Percentiles rank a stretch among this genome's conserved stretches.
phyloP scores from a whole-genome alignment of 345 rosid genomes.

The Eucalyptus albens region DNA sequence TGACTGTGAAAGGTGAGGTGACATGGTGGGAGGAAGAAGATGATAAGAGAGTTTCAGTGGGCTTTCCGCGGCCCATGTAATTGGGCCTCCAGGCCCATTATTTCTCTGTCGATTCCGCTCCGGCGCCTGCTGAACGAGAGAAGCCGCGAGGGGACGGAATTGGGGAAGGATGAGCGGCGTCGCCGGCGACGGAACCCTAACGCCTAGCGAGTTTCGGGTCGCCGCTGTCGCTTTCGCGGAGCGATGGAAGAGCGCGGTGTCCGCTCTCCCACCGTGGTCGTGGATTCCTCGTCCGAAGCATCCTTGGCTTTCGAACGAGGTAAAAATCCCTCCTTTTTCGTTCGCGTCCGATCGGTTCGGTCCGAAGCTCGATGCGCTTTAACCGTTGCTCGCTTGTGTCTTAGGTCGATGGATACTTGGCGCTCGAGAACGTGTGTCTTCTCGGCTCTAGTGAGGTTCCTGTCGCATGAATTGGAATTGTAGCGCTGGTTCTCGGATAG shows the following conservation, averaged over 20 bases:
- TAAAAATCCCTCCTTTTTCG: background rate
- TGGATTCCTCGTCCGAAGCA: conserved; percentile 37
- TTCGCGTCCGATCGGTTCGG: background rate
- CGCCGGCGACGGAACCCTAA: conserved; percentile 41
- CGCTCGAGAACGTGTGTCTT: conserved; percentile 41
- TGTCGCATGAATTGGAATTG: background rate
- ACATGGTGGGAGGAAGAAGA: background rate
- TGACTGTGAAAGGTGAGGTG: background rate
- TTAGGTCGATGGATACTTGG: conserved; percentile 50
- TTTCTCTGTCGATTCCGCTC: background rate
- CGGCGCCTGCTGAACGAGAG: background rate
- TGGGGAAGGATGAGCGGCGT: background rate
- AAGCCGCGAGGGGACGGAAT: fast-evolving
- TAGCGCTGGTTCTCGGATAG: background rate
- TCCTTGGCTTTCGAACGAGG: conserved; percentile 3
- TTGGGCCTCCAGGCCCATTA: background rate
- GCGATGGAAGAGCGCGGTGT: conserved; percentile 34
- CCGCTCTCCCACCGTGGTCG: conserved; percentile 38
- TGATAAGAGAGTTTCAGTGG: background rate
- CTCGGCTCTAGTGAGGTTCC: conserved; percentile 25
- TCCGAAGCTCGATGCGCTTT: background rate
- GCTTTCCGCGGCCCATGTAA: background rate
- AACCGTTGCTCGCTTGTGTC: background rate
- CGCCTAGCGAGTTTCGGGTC: conserved; percentile 23
- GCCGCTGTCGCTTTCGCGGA: conserved; percentile 36